A percentile compares a stretch with the other conserved stretches of the same genome.
phyloP scores from a whole-genome alignment of 805 yeast species.

The Metschnikowia henanensis region DNA sequence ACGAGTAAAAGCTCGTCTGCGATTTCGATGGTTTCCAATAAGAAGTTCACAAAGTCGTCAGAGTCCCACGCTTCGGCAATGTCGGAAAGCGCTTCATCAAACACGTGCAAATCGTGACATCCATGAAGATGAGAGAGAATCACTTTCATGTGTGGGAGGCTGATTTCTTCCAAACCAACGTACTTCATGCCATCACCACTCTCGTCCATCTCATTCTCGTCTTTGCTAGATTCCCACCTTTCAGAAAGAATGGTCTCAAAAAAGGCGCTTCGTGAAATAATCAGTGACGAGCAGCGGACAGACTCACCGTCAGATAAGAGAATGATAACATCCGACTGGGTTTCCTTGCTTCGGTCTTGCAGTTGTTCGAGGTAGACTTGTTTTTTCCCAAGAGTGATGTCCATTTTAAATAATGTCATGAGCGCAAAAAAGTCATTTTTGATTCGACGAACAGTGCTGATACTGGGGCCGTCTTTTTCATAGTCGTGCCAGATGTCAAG shows the following conservation, averaged over 20 bases:
- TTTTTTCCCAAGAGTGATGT: conserved; percentile 13
- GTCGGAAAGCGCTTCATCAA: conserved; percentile 24
- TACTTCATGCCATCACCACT: conserved; percentile 14
- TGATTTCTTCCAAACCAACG: conserved; percentile 46
- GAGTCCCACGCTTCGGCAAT: conserved; percentile 11
- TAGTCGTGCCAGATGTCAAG: conserved; percentile 48
- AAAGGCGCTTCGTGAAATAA: conserved; percentile 58
- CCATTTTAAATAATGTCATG: conserved; percentile 19
- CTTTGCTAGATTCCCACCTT: conserved; percentile 45
- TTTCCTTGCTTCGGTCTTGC: conserved; percentile 15
- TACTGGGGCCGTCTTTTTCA: conserved; percentile 21
- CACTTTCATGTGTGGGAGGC: conserved; percentile 43
- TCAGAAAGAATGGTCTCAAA: conserved; percentile 58
- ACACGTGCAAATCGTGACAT: conserved; percentile 37
- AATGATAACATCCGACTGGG: conserved; percentile 43
- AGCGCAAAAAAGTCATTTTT: conserved; percentile 29
- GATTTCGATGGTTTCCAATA: conserved; percentile 58
- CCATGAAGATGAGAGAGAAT: conserved; percentile 63
- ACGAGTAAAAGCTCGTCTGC: conserved; percentile 64
- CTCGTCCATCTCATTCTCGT: conserved; percentile 2
- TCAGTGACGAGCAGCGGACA: conserved; percentile 48
- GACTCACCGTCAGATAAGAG: conserved; percentile 48
- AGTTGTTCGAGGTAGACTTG: conserved; percentile 9
- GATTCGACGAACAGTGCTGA: conserved; percentile 28
- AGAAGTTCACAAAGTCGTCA: conserved; percentile 49